These are phyloP conservation scores for Vararia minispora DNA, from an alignment of 768 basidiomycete species.

Conservation along the genomic window DNA sequence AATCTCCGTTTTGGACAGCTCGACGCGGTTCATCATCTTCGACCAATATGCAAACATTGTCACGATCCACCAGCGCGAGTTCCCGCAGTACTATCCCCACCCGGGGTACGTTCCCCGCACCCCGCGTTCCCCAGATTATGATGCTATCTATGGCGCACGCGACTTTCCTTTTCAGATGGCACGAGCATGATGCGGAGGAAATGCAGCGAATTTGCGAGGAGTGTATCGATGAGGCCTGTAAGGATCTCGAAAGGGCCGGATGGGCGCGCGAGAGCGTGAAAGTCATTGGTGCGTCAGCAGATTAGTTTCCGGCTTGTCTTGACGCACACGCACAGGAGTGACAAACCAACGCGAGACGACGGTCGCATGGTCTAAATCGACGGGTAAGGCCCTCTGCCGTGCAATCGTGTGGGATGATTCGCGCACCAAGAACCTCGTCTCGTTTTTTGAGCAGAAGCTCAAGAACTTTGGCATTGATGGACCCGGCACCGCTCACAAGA, in stretches of 20 bases:
- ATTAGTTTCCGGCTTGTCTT: neutral
- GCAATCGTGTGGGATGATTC: constrained; percentile 97
- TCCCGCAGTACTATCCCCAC: constrained; percentile 86
- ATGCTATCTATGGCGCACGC: neutral
- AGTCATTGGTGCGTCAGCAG: constrained; percentile 66
- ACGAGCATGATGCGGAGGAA: constrained; percentile 85
- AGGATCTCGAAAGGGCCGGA: constrained; percentile 60
- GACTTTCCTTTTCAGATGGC: constrained; percentile 52
- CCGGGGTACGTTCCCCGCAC: constrained; percentile 76
- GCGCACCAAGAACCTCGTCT: constrained; percentile 79
- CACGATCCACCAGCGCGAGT: constrained; percentile 84
- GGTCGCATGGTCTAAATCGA: constrained; percentile 83
- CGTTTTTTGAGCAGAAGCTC: constrained; percentile 67
- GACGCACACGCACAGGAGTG: constrained; percentile 44
- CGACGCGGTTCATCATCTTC: constrained; percentile 87
- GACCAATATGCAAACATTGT: constrained; percentile 81
- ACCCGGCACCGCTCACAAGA: constrained; percentile 50
- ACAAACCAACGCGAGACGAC: constrained; percentile 98
- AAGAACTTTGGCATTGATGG: constrained; percentile 66
- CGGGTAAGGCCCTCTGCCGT: constrained; percentile 79
- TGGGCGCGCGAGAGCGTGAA: constrained; percentile 78
- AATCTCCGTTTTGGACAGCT: constrained; percentile 32
- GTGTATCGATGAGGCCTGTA: constrained; percentile 66
- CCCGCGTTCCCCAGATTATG: neutral
- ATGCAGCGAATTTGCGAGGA: constrained; percentile 63